Evolutionary conservation across 2,329 filamentous ascomycete species (phyloP), one percentile per base, ranked within the genome.

Genomic region (Penicillium sp.): DNA sequence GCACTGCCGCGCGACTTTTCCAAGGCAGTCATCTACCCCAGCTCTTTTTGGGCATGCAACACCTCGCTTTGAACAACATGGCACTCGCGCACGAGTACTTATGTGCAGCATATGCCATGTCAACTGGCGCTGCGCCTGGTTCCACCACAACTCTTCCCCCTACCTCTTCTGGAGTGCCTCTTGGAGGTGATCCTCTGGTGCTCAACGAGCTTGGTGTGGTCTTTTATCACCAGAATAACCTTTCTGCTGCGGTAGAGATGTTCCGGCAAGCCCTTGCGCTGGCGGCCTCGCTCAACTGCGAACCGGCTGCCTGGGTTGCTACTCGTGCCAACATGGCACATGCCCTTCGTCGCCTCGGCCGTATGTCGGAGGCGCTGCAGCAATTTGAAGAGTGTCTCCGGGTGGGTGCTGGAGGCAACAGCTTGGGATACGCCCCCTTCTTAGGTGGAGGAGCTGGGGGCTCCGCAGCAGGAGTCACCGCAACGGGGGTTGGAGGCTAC

Each of bases 11-110:
- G 1, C 86, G 95, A 41, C 81, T 99, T 0, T 99, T 99, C 77
- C 96, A 97, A 81, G 95, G 95, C 41, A 98, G 94, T 0, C 96
- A 99, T 74, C 83, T 99, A 1, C 95, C 95, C 0, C 94, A 96
- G 71, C 86, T 99, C 2, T 99, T 98, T 74, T 81, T 99, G 28
- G 95, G 96, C 6, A 99, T 99, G 95, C 96, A 99, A 75, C 96
- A 99, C 76, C 88, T 98, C 50, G 92, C 94, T 17, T 84, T 99
- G 61, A 96, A 96, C 76, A 98, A 99, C 70, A 91, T 98, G 86
- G 88, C 88, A 0, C 84, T 98, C 15, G 95, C 96, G 0, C 90
- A 96, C 65, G 95, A 99, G 75, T 99, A 98, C 74, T 85, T 98
- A 47, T 92, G 91, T 69, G 92, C 92, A 3, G 93, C 95, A 0